phyloP scores from a whole-genome alignment of 805 yeast genomes.

The Kodamaea neixiangensis region DNA sequence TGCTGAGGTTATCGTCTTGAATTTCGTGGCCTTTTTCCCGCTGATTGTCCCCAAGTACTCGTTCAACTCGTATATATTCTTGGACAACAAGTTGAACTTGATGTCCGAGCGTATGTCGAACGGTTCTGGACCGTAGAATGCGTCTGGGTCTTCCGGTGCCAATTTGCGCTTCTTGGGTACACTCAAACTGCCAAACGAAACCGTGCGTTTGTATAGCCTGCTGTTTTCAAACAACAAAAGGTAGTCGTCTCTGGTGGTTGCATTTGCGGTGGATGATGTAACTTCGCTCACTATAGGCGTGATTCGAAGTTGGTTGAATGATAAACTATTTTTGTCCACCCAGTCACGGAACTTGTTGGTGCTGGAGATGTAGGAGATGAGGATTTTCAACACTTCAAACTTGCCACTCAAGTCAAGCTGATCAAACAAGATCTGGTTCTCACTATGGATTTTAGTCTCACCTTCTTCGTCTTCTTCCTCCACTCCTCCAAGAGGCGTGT shows the following conservation, averaged over 20 bases:
- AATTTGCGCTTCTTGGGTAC: conserved; percentile 39
- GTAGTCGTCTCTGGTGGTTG: conserved; percentile 29
- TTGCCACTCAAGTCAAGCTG: conserved; percentile 46
- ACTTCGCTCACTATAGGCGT: conserved; percentile 10
- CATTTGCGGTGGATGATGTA: conserved; percentile 6
- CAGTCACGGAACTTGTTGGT: conserved; percentile 49
- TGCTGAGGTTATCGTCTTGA: conserved; percentile 21
- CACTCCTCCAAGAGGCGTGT: conserved; percentile 34
- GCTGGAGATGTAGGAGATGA: conserved; percentile 46
- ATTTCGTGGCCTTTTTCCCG: conserved; percentile 31
- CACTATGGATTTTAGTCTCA: conserved; percentile 1
- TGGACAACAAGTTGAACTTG: conserved; percentile 31
- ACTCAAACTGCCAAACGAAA: conserved; percentile 24
- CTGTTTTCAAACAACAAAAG: conserved; percentile 49
- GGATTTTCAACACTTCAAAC: conserved; percentile 47
- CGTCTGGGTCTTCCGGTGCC: conserved; percentile 36
- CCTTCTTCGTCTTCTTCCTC: conserved; percentile 21
- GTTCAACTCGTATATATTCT: conserved; percentile 33
- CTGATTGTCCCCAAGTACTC: conserved; percentile 17
- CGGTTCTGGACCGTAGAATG: conserved; percentile 23
- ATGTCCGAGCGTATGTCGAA: conserved; percentile 32
- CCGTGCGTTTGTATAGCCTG: conserved; percentile 48
- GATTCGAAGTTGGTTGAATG: conserved; percentile 27
- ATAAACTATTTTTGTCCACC: conserved; percentile 39
- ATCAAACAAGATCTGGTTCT: conserved; percentile 36